Percentiles rank a stretch among this genome's conserved stretches.
These are phyloP conservation scores for Plasmodium fragile DNA, from an alignment of 169 alveolate genomes.

Conservation along the genomic window DNA sequence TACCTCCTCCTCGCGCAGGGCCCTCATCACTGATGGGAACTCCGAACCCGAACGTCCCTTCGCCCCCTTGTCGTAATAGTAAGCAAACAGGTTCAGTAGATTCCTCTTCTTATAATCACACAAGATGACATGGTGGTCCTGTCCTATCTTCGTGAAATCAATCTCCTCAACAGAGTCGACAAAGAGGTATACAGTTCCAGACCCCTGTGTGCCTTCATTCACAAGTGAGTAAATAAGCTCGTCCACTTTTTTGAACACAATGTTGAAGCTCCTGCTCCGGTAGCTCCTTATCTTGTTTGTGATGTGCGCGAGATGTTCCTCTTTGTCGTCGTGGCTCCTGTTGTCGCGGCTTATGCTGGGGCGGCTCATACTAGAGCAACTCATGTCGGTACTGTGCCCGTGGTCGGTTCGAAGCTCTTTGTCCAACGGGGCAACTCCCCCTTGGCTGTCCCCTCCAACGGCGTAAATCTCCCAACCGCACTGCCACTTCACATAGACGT, in stretches of 20 bases:
- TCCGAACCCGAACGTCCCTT: too few relatives aligned
- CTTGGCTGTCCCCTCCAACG: background rate
- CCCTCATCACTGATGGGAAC: background rate
- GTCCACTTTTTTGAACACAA: slow-evolving; percentile 20
- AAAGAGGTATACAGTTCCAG: slow-evolving; percentile 9
- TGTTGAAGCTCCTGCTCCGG: background rate
- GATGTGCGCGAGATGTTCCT: background rate
- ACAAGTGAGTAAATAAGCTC: background rate
- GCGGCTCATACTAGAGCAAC: too few relatives aligned
- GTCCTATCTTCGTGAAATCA: background rate
- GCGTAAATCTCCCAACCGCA: background rate
- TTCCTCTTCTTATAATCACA: slow-evolving; percentile 33
- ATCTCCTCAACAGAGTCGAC: background rate
- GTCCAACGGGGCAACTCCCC: background rate
- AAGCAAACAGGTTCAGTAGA: slow-evolving; percentile 19
- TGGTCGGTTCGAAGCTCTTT: background rate
- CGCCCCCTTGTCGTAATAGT: slow-evolving; percentile 19
- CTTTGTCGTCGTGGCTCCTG: background rate
- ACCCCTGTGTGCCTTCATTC: background rate
- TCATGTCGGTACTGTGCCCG: background rate
- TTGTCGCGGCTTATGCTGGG: background rate
- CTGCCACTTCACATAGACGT: slow-evolving; percentile 27
- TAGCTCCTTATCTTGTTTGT: background rate
- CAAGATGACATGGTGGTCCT: background rate
- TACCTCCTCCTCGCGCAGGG: slow-evolving; percentile 6